Conservation (phyloP, 202 grass and related monocot species). For the Panicum hallii region DNA sequence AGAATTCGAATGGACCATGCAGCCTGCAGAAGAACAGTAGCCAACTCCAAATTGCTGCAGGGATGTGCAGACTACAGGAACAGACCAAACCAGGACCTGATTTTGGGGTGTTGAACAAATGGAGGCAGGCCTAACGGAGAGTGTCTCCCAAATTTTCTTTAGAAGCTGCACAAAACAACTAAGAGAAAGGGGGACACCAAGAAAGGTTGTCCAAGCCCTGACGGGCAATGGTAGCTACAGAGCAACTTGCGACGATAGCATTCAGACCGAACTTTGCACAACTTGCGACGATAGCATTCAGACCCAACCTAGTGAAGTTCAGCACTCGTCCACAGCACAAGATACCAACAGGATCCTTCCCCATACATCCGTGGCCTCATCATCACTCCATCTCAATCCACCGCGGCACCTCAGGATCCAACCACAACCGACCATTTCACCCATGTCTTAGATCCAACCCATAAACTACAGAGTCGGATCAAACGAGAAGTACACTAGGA, state of each 20-base stretch:
- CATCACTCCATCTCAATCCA: background rate
- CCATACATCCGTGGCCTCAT: background rate
- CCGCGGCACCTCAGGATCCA: background rate
- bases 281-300: background rate
- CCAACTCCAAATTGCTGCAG: background rate
- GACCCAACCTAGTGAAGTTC: constrained; percentile 4
- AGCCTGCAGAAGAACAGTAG: background rate
- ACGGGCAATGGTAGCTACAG: background rate
- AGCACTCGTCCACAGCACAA: background rate
- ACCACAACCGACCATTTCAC: background rate
- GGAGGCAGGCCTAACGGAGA: background rate
- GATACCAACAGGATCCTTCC: background rate
- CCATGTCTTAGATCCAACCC: background rate
- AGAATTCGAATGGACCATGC: background rate
- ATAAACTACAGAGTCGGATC: background rate
- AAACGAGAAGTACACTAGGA: background rate
- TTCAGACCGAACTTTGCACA: background rate
- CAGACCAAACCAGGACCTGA: background rate
- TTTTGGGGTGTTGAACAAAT: background rate
- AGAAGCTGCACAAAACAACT: background rate
- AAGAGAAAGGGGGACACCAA: background rate
- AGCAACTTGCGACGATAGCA: background rate
- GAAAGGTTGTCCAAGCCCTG: background rate
- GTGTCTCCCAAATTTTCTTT: background rate
- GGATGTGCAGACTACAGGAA: background rate